phyloP scores from a whole-genome alignment of 2,329 filamentous ascomycete genomes.

The Dactylella cylindrospora region DNA sequence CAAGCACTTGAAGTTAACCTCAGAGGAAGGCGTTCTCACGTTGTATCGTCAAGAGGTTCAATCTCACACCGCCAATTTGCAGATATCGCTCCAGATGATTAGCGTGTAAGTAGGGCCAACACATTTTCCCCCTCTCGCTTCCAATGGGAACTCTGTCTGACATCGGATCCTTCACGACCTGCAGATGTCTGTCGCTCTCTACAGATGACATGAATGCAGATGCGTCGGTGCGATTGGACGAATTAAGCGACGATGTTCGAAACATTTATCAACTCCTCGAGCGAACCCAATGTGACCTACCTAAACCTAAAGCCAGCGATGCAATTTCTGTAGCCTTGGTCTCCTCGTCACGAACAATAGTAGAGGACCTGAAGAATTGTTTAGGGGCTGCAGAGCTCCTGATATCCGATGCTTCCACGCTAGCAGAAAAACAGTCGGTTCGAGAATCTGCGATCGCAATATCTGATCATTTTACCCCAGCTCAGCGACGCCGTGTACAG shows the following conservation, averaged over 20 bases:
- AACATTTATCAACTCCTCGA: constrained; percentile 36
- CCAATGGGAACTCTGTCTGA: too few species aligned
- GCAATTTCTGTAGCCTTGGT: constrained; percentile 1
- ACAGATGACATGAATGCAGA: constrained; percentile 39
- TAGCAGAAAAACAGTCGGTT: constrained; percentile 36
- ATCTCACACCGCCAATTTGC: constrained; percentile 37
- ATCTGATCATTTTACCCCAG: constrained; percentile 16
- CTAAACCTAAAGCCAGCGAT: constrained; percentile 22
- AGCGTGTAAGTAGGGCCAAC: constrained; percentile 35
- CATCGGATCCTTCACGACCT: too few species aligned
- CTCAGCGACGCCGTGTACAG: constrained; percentile 19
- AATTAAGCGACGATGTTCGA: constrained; percentile 40
- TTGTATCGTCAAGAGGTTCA: constrained; percentile 43
- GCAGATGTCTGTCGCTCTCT: constrained; percentile 38
- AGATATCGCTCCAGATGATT: constrained; percentile 42
- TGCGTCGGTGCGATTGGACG: constrained; percentile 37
- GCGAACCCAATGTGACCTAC: constrained; percentile 20
- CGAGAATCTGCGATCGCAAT: constrained; percentile 18
- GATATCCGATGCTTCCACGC: constrained; percentile 40
- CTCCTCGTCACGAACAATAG: constrained; percentile 30
- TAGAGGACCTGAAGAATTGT: constrained; percentile 29
- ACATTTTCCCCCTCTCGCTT: too few species aligned
- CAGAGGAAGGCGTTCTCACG: constrained; percentile 35
- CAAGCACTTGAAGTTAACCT: constrained; percentile 37
- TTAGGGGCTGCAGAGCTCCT: constrained; percentile 28